Base-by-base conservation (phyloP, 345 rosid genomes). In the Melastoma malabathricum region DNA sequence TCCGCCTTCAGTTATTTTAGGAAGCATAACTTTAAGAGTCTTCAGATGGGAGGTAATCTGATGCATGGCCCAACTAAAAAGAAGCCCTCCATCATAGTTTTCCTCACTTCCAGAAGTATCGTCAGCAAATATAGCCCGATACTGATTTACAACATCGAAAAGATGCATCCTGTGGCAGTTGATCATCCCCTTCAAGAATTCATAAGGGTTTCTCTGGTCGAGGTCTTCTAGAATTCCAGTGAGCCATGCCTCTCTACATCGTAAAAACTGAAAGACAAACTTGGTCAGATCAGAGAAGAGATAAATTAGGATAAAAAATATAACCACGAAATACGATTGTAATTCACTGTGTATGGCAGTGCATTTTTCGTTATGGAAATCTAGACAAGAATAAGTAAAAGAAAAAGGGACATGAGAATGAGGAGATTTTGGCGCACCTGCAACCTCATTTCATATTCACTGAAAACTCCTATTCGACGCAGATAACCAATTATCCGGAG, bases 11-110 rank as follows among this genome's bases (percentile, higher is more conserved):
- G 90, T 84, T 72, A 92, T 81, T 81, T 84, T 84, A 18, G 95
- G 95, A 50, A 92, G 98, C 95, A 82, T 81, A 60, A 84, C 50
- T 72, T 87, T 84, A 31, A 87, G 86, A 65, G 88, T 92, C 69
- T 92, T 87, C 62, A 92, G 90, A 75, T 92, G 95, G 44, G 94
- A 76, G 47, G 90, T 87, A 56, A 92, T 79, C 69, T 92, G 97
- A 79, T 87, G 97, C 98, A 92, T 87, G 51, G 94, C 89, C 96
- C 98, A 92, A 65, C 93, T 81, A 64, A 84, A 87, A 60, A 92
- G 84, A 68, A 92, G 90, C 46, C 95, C 97, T 29, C 98, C 88
- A 61, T 87, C 97, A 48, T 79, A 82, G 62, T 83, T 82, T 73
- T 84, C 95, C 73, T 87, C 97, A 68, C 86, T 84, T 46, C 95